Evolutionary conservation across 1,139 yeast species (phyloP).

Genomic region (Geotrichum bryndzae): DNA sequence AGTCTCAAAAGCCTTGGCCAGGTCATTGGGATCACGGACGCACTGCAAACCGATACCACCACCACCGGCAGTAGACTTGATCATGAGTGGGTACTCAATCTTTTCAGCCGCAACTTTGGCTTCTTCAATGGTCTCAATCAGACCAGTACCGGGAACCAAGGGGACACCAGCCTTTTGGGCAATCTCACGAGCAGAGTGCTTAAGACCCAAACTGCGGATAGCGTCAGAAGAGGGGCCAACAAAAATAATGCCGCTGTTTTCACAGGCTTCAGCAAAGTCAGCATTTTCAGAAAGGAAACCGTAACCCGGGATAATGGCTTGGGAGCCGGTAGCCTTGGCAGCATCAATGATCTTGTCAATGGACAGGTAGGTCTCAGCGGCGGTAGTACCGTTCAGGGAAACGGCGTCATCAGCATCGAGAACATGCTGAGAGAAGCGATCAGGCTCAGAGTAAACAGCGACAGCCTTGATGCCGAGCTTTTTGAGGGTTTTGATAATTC

Average conservation of each 20-base stretch:
- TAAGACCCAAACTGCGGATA: conserved; percentile 81
- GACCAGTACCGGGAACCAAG: conserved; percentile 88
- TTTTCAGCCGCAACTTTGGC: conserved; percentile 72
- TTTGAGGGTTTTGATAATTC: conserved; percentile 83
- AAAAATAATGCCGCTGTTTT: conserved; percentile 73
- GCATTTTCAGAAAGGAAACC: conserved; percentile 97
- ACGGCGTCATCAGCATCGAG: conserved; percentile 73
- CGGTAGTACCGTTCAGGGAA: conserved; percentile 71
- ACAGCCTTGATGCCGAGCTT: conserved; percentile 70
- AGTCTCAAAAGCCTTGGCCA: conserved; percentile 76
- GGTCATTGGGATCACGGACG: conserved; percentile 74
- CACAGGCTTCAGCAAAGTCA: conserved; percentile 86
- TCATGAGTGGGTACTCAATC: conserved; percentile 88
- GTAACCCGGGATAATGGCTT: conserved; percentile 95
- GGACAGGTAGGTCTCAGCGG: conserved; percentile 84
- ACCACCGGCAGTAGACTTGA: conserved; percentile 97
- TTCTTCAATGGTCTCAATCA: conserved; percentile 62
- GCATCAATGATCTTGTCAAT: conserved; percentile 80
- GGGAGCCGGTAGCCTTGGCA: conserved; percentile 74
- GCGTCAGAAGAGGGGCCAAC: conserved; percentile 96
- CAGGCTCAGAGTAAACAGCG: conserved; percentile 88
- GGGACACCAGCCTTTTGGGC: conserved; percentile 89
- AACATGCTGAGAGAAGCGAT: conserved; percentile 82
- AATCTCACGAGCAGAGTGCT: conserved; percentile 92
- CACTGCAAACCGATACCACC: conserved; percentile 97